Conservation (phyloP, 2,329 filamentous ascomycete genomes). For the Helotiales sp. region DNA sequence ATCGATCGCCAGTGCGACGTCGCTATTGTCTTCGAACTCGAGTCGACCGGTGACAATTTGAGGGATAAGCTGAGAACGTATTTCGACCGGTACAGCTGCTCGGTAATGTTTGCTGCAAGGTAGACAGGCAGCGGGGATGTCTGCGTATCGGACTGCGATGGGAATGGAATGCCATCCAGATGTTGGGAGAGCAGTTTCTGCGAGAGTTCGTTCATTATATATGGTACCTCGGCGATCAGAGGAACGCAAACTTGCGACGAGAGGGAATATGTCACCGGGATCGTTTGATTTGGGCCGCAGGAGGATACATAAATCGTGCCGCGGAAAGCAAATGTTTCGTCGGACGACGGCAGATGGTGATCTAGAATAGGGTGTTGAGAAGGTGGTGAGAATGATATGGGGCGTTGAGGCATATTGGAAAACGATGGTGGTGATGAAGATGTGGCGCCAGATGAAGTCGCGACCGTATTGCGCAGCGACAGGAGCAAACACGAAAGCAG, state of each 20-base stretch:
- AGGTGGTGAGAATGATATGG: background rate
- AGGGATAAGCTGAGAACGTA: conserved; percentile 13
- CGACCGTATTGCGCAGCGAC: background rate
- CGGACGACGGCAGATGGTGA: background rate
- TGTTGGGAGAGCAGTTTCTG: conserved; percentile 6
- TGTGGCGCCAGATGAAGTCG: background rate
- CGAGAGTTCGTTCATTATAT: conserved; percentile 11
- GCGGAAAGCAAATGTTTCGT: background rate
- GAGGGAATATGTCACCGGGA: conserved; percentile 9
- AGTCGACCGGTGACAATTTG: conserved; percentile 9
- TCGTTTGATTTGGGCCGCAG: background rate
- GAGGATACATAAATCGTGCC: conserved; percentile 10
- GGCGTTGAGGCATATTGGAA: background rate
- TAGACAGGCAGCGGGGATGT: conserved; percentile 6
- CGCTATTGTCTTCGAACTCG: background rate
- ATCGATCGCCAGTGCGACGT: conserved; percentile 8
- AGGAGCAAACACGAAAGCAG: background rate
- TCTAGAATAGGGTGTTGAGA: conserved; percentile 12
- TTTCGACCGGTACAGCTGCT: conserved; percentile 15
- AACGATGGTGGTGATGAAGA: background rate
- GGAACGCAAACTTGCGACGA: conserved; percentile 8
- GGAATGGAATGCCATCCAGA: conserved; percentile 8
- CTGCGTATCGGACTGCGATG: background rate
- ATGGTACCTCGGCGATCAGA: background rate
- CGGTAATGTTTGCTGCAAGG: conserved; percentile 12